Percentiles rank a stretch among this genome's conserved stretches.
Evolutionary conservation across 345 rosid species (phyloP).

Genomic region (Heritiera fomes): DNA sequence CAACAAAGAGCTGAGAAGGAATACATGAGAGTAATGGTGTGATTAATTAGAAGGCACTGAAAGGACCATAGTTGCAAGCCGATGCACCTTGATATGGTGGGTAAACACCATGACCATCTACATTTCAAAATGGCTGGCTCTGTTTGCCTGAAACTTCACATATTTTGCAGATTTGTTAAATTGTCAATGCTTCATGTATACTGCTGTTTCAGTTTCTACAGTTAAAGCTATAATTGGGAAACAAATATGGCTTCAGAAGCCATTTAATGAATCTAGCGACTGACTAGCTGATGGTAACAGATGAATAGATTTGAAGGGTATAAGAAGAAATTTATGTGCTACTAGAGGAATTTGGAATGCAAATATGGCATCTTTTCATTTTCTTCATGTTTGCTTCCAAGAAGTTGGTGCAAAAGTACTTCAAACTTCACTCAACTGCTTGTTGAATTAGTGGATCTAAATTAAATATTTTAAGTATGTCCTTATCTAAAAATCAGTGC

Average conservation of each 20-base stretch:
- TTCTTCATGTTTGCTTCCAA: background rate
- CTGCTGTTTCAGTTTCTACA: background rate
- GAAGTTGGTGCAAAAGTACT: background rate
- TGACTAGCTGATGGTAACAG: background rate
- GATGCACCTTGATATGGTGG: background rate
- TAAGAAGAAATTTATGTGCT: background rate
- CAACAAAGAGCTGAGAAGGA: no score
- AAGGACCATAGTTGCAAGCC: constrained; percentile 2
- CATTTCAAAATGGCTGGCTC: background rate
- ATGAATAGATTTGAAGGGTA: background rate
- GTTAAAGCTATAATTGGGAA: background rate
- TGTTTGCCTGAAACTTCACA: background rate
- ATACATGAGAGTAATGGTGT: background rate
- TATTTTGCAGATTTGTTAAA: background rate
- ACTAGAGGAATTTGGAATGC: background rate
- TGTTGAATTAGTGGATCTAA: background rate
- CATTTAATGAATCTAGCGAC: background rate
- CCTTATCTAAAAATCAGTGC: background rate
- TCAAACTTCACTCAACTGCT: background rate
- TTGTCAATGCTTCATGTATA: constrained; percentile 3
- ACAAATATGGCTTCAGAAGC: background rate
- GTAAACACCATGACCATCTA: constrained; percentile 2
- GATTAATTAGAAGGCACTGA: constrained; percentile 2
- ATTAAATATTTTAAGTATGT: background rate
- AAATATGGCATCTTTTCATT: background rate